Percentiles rank a stretch among this genome's conserved stretches.
Conservation (phyloP, 345 rosid genomes). For the Gossypium anomalum region DNA sequence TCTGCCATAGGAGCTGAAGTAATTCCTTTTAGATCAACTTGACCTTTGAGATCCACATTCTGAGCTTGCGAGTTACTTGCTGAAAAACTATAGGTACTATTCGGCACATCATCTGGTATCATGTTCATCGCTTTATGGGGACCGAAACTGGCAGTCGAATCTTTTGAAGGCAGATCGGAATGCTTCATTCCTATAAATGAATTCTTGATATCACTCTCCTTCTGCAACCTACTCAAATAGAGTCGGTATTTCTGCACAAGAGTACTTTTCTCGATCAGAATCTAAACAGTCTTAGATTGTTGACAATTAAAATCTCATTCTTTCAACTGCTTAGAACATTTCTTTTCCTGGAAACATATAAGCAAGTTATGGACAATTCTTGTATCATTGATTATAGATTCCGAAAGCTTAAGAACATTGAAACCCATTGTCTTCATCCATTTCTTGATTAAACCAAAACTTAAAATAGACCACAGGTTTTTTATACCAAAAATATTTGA, state of each 20-base stretch:
- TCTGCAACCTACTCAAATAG: conserved; percentile 78
- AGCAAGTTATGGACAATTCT: neutral
- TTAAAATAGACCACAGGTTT: neutral
- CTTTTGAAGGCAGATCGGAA: conserved; percentile 49
- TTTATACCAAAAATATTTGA: neutral
- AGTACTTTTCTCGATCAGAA: conserved; percentile 11
- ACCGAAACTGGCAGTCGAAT: conserved; percentile 33
- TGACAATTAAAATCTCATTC: neutral
- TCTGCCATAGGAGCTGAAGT: conserved; percentile 40
- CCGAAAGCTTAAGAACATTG: neutral
- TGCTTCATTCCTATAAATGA: conserved; percentile 47
- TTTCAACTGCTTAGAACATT: neutral
- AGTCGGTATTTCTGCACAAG: conserved; percentile 87
- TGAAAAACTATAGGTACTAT: conserved; percentile 36
- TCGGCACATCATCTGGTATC: conserved; percentile 33
- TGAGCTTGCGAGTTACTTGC: conserved; percentile 35
- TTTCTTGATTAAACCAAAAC: neutral
- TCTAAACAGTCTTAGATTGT: neutral
- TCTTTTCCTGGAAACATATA: too few species aligned
- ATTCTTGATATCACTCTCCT: conserved; percentile 50
- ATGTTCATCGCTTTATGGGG: conserved; percentile 37
- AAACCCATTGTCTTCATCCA: neutral
- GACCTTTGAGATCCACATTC: conserved; percentile 29
- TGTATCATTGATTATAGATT: neutral
- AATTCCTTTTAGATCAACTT: conserved; percentile 37